phyloP scores from a whole-genome alignment of 2,329 filamentous ascomycete genomes.

The Gliomastix tumulicola region DNA sequence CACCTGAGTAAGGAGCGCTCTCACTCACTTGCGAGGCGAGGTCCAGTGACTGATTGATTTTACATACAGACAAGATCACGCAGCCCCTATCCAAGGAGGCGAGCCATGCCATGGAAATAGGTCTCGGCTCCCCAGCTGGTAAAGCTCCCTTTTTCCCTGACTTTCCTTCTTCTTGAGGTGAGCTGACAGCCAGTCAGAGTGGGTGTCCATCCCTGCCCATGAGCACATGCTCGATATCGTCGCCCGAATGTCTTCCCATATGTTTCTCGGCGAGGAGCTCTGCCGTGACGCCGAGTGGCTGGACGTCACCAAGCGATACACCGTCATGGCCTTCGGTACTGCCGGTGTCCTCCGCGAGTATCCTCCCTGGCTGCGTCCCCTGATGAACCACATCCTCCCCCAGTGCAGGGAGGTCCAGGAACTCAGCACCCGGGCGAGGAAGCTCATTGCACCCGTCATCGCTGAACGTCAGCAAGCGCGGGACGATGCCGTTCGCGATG shows the following conservation, averaged over 20 bases:
- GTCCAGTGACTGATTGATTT: too few species aligned
- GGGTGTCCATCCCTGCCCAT: neutral
- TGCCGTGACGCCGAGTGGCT: constrained; percentile 38
- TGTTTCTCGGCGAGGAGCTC: constrained; percentile 30
- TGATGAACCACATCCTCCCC: constrained; percentile 14
- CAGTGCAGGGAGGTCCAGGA: neutral
- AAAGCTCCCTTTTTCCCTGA: too few species aligned
- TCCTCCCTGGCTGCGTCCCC: constrained; percentile 34
- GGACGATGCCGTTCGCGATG: constrained; percentile 11
- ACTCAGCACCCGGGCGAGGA: neutral
- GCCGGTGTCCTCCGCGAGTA: constrained; percentile 24
- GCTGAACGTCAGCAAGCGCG: constrained; percentile 24
- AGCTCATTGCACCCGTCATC: constrained; percentile 27
- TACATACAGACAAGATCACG: neutral
- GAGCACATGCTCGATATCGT: constrained; percentile 4
- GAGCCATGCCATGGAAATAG: neutral
- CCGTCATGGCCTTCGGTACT: constrained; percentile 34
- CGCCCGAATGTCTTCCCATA: constrained; percentile 15
- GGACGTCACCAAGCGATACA: constrained; percentile 28
- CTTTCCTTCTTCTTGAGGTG: too few species aligned
- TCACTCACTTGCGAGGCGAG: too few species aligned
- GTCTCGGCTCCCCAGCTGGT: neutral
- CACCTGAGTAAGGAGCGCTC: too few species aligned
- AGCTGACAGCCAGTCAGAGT: neutral
- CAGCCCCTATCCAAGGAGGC: neutral